phyloP scores from a whole-genome alignment of 345 rosid species.

The Brassica juncea region DNA sequence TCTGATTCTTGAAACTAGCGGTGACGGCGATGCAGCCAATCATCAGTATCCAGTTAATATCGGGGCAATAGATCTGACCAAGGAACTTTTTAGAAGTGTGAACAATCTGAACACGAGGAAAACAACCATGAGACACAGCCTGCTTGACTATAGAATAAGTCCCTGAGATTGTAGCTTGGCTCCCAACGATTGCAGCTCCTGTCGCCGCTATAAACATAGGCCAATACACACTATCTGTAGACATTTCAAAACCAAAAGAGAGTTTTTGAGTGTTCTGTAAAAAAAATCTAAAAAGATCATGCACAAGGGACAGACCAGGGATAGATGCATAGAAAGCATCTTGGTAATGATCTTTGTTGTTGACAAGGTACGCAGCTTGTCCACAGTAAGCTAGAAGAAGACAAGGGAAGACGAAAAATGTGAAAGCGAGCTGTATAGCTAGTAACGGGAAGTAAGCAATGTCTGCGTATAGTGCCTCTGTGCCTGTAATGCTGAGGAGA shows the following conservation, averaged over 20 bases:
- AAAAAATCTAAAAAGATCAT: background rate
- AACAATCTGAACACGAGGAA: slow-evolving; percentile 75
- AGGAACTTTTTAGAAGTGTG: slow-evolving; percentile 76
- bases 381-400: slow-evolving; percentile 94
- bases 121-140: slow-evolving; percentile 77
- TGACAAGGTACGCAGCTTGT: slow-evolving; percentile 91
- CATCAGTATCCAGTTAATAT: slow-evolving; percentile 85
- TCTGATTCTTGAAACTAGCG: slow-evolving; percentile 69
- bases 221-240: slow-evolving; percentile 67
- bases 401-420: slow-evolving; percentile 86
- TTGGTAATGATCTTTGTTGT: slow-evolving; percentile 49
- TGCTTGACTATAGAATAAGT: slow-evolving; percentile 78
- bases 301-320: slow-evolving; percentile 54
- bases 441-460: slow-evolving; percentile 53
- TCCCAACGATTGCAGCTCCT: slow-evolving; percentile 73
- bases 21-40: slow-evolving; percentile 73
- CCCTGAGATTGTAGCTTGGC: slow-evolving; percentile 83
- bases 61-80: slow-evolving; percentile 73
- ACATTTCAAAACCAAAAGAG: slow-evolving; percentile 9
- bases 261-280: background rate
- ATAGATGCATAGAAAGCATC: slow-evolving; percentile 89
- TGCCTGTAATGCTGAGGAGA: slow-evolving; percentile 84
- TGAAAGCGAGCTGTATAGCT: slow-evolving; percentile 87
- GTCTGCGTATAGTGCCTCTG: background rate
- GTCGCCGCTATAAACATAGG: slow-evolving; percentile 71